Evolutionary conservation across 495 filamentous ascomycete genomes (phyloP), one percentile per base, ranked within the genome.

Genomic region (Aspergillus nanangensis): DNA sequence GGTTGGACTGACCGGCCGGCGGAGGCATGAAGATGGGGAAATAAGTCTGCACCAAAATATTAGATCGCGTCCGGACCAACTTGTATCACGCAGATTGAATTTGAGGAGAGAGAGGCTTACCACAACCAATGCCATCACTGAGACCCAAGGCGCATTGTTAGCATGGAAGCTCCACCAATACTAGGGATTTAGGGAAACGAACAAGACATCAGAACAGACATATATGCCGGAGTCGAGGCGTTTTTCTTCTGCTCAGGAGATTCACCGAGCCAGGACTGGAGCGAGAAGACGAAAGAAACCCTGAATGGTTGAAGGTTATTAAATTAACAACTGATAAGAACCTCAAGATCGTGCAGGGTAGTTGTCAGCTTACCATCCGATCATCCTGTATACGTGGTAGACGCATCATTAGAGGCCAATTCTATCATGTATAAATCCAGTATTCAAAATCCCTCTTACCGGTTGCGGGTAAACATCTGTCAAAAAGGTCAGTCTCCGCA

Each of bases 231-330:
- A 4, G 87, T 90, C 32, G 73, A 69, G 34, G 73, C 61, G 45
- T 65, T 83, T 55, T 77, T 82, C 66, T 78, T 82, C 57, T 84
- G 74, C 31, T 90, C 88, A 37, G 84, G 79, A 52, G 83, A 86
- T 71, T 95, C 90, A 47, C 83, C 83, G 14, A 96, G 76, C 90
- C 89, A 95, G 51, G 72, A 79, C 69, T 95, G 89, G 33, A 95
- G 66, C 43, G 88, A 80, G 64, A 94, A 85, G 38, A 92, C 80
- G 37, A 96, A 83, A 5, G 90, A 75, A 8, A 85, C 82, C 90
- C 89, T 92, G n/a, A n/a, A n/a, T n/a, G n/a, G n/a, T n/a, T n/a
- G n/a, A n/a, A n/a, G n/a, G n/a, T n/a, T n/a, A n/a, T n/a, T n/a
- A n/a, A n/a, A n/a, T n/a, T n/a, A n/a, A n/a, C n/a, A n/a, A 60